These are phyloP conservation scores for Phanerochaete carnosa DNA, from an alignment of 768 basidiomycete genomes.

Conservation along the genomic window DNA sequence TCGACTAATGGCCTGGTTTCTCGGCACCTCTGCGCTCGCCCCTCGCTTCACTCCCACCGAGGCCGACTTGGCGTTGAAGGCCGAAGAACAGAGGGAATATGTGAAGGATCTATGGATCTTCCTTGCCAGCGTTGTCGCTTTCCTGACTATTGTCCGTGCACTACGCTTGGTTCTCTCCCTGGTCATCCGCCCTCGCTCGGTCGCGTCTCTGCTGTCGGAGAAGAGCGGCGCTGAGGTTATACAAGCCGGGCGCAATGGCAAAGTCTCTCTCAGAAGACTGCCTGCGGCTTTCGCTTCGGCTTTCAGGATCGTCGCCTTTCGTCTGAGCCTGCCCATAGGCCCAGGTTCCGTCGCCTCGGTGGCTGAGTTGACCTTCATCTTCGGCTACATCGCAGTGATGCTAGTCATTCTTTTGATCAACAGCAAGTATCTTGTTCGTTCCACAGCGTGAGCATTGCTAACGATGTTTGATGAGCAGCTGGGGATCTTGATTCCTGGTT, in stretches of 20 bases:
- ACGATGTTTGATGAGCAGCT: no score
- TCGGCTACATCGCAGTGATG: constrained; percentile 42
- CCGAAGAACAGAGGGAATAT: constrained; percentile 31
- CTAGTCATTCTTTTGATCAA: constrained; percentile 42
- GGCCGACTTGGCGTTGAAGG: constrained; percentile 34
- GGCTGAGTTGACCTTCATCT: constrained; percentile 44
- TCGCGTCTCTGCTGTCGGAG: constrained; percentile 6
- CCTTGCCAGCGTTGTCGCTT: constrained; percentile 33
- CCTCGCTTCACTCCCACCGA: constrained; percentile 23
- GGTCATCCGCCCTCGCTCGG: constrained; percentile 1
- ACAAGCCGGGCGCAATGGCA: constrained; percentile 14
- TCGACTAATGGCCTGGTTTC: not conserved
- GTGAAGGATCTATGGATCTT: constrained; percentile 41
- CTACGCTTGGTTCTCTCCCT: constrained; percentile 6
- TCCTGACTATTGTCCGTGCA: constrained; percentile 32
- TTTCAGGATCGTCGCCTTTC: constrained; percentile 49
- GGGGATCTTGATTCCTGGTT: constrained; percentile 18
- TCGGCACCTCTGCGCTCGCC: constrained; percentile 8
- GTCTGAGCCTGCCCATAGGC: constrained; percentile 45
- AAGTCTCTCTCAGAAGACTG: constrained; percentile 28
- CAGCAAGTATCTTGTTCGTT: no score
- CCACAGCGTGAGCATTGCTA: not conserved
- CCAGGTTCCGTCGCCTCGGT: constrained; percentile 33
- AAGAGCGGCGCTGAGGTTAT: constrained; percentile 12
- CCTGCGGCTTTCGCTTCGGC: constrained; percentile 36